A percentile compares a stretch with the other conserved stretches of the same genome.
Conservation (phyloP, 306 rosid species). For the Rosa chinensis region DNA sequence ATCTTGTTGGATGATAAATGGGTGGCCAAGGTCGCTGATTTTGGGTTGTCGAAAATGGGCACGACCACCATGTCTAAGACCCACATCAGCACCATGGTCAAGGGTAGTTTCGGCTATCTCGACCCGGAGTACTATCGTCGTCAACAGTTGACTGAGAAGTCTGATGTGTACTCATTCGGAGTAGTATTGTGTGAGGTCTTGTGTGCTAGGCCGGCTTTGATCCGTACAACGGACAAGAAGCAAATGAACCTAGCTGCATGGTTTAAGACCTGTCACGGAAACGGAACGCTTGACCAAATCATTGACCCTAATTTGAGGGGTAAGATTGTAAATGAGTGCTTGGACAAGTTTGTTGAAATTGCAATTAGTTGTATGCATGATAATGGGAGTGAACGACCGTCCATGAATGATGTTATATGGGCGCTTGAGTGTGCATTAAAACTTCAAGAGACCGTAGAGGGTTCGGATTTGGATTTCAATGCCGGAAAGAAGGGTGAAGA, state of each 20-base stretch:
- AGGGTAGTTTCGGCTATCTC: conserved; percentile 27
- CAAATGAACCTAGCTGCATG: conserved; percentile 38
- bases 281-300: conserved; percentile 25
- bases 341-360: conserved; percentile 27
- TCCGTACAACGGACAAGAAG: neutral
- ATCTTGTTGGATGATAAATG: conserved; percentile 23
- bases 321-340: conserved; percentile 30
- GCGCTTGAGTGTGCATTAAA: conserved; percentile 36
- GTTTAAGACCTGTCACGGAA: conserved; percentile 29
- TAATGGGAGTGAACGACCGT: conserved; percentile 41
- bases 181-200: conserved; percentile 22
- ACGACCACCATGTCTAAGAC: neutral
- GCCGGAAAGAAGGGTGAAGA: neutral
- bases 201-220: conserved; percentile 20
- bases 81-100: conserved; percentile 1
- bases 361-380: conserved; percentile 49
- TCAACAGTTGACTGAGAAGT: conserved; percentile 20
- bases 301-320: conserved; percentile 39
- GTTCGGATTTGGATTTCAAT: neutral
- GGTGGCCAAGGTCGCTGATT: conserved; percentile 22
- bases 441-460: conserved; percentile 33
- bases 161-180: conserved; percentile 26
- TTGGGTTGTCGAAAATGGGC: conserved; percentile 20
- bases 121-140: conserved; percentile 25
- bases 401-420: conserved; percentile 50